These are phyloP conservation scores for Lasiosphaeriaceae sp. DNA, from an alignment of 495 filamentous ascomycete genomes.

Conservation along the genomic window DNA sequence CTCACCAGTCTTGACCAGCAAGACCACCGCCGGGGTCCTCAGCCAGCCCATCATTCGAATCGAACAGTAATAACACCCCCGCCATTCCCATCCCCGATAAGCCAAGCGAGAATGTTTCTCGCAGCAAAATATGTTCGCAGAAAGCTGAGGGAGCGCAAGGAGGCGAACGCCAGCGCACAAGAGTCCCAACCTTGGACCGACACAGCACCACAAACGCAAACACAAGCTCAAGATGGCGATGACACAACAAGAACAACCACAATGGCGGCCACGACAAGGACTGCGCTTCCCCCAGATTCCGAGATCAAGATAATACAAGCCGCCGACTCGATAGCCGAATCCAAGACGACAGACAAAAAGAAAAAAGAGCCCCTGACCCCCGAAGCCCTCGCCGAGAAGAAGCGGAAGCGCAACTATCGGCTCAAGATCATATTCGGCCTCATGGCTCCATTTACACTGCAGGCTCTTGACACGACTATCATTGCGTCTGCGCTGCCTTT, in stretches of 20 bases:
- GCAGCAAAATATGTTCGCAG: conserved; percentile 19
- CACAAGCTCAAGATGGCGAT: background rate
- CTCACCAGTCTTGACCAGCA: no score
- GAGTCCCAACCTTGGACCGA: no score
- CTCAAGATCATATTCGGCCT: conserved; percentile 53
- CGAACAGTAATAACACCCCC: background rate
- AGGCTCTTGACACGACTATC: conserved; percentile 56
- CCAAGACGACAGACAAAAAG: background rate
- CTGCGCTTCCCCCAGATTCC: no score
- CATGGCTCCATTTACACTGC: conserved; percentile 47
- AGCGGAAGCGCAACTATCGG: conserved; percentile 34
- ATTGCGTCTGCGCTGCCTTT: conserved; percentile 56
- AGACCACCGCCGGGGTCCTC: no score
- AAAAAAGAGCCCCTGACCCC: background rate
- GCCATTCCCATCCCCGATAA: background rate
- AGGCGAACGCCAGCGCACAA: background rate
- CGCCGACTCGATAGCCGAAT: background rate
- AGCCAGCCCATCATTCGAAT: no score
- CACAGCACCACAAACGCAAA: background rate
- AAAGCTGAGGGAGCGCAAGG: conserved; percentile 11
- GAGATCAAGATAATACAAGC: no score
- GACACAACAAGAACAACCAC: background rate
- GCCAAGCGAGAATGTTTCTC: conserved; percentile 9
- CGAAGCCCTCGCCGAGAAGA: conserved; percentile 17
- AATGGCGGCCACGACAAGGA: no score